Conservation (phyloP, 2,329 filamentous ascomycete genomes). For the Aspergillus sclerotialis region DNA sequence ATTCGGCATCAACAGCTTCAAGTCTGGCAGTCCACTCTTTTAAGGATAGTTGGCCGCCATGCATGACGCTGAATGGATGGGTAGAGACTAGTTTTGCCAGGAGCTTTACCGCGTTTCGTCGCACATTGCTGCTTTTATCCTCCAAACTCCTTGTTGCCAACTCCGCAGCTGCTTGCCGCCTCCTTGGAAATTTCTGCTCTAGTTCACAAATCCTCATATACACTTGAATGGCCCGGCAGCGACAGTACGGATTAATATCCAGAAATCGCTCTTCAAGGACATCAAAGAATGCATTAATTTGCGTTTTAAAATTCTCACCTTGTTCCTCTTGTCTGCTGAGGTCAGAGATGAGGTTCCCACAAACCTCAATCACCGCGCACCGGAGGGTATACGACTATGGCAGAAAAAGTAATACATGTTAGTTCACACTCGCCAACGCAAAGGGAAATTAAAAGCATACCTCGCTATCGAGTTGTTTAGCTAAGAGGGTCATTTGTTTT, state of each 20-base stretch:
- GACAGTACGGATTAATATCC: conserved; percentile 93
- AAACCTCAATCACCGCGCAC: conserved; percentile 92
- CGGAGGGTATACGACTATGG: conserved; percentile 78
- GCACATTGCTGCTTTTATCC: conserved; percentile 96
- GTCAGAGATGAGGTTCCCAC: conserved; percentile 87
- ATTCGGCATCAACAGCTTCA: conserved; percentile 73
- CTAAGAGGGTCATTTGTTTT: conserved; percentile 92
- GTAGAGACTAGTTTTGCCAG: conserved; percentile 83
- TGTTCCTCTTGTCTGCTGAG: conserved; percentile 87
- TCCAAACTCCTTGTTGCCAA: conserved; percentile 82
- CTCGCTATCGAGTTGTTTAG: conserved; percentile 93
- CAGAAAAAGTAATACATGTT: conserved; percentile 7
- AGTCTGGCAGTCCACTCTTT: conserved; percentile 81
- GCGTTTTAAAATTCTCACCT: conserved; percentile 85
- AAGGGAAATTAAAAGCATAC: conserved; percentile 37
- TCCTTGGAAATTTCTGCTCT: conserved; percentile 93
- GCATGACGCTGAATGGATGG: conserved; percentile 87
- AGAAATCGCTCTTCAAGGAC: conserved; percentile 93
- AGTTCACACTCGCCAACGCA: background rate
- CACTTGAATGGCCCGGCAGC: conserved; percentile 86
- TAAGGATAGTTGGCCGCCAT: conserved; percentile 75
- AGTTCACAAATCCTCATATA: conserved; percentile 87
- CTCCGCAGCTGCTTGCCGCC: conserved; percentile 79
- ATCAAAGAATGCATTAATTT: conserved; percentile 95
- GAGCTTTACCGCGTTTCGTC: conserved; percentile 90